Percentiles rank a stretch among this genome's conserved stretches.
These are phyloP conservation scores for Thermothelomyces thermophilus DNA, from an alignment of 2,329 filamentous ascomycete genomes.

Conservation along the genomic window DNA sequence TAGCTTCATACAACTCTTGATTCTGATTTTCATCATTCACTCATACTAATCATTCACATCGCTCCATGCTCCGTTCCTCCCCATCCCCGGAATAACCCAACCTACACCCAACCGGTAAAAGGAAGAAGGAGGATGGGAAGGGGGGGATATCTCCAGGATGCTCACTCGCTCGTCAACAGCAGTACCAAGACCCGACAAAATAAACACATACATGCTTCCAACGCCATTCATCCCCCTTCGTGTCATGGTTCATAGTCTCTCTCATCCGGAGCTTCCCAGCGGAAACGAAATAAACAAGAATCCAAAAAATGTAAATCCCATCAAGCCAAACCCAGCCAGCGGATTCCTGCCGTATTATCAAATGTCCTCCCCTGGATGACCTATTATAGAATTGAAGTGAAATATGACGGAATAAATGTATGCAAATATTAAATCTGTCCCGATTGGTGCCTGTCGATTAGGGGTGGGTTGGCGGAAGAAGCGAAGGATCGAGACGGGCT, in stretches of 20 bases:
- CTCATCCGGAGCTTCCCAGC: neutral
- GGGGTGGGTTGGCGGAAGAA: slow-evolving; percentile 4
- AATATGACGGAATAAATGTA: slow-evolving; percentile 1
- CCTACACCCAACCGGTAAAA: too few relatives aligned
- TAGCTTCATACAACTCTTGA: neutral
- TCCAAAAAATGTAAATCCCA: neutral
- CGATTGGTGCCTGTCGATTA: slow-evolving; percentile 19
- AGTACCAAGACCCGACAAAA: neutral
- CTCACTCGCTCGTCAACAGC: neutral
- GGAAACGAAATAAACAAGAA: neutral
- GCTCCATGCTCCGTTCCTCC: neutral
- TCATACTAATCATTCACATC: neutral
- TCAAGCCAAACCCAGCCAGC: neutral
- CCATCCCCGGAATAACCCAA: too few relatives aligned
- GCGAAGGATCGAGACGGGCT: neutral
- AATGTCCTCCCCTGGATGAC: slow-evolving; percentile 2
- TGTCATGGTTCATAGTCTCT: neutral
- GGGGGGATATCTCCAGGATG: slow-evolving; percentile 16
- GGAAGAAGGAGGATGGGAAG: slow-evolving; percentile 8
- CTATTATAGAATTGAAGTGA: neutral
- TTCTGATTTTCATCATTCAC: neutral
- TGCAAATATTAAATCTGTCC: slow-evolving; percentile 5
- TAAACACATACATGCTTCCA: neutral
- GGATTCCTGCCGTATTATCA: slow-evolving; percentile 1
- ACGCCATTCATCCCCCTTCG: neutral